Percentiles rank a stretch among this genome's conserved stretches.
These are phyloP conservation scores for Lactifluus echinatus DNA, from an alignment of 768 basidiomycete genomes.

Conservation along the genomic window DNA sequence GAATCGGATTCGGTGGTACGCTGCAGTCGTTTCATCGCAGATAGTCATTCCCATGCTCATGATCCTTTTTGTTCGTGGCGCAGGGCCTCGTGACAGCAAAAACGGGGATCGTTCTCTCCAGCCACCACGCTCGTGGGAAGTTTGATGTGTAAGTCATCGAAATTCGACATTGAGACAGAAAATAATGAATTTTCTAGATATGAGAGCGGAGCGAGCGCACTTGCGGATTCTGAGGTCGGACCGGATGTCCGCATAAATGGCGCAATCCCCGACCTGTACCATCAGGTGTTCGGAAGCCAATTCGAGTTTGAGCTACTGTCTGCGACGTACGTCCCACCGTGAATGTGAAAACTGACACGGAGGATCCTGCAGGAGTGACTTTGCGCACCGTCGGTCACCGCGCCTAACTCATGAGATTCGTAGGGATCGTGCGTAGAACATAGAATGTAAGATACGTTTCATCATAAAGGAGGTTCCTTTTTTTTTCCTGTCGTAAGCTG, in stretches of 20 bases:
- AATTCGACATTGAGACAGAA: no score
- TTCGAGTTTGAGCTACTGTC: neutral
- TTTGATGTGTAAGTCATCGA: no score
- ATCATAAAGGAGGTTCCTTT: no score
- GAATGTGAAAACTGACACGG: neutral
- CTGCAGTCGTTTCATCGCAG: neutral
- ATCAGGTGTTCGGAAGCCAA: no score
- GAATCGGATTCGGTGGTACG: neutral
- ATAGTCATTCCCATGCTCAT: neutral
- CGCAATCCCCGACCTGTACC: neutral
- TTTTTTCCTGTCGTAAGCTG: no score
- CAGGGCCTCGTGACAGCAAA: neutral
- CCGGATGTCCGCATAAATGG: neutral
- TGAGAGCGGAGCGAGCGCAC: no score
- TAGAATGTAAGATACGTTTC: neutral
- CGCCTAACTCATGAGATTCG: no score
- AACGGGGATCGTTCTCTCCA: neutral
- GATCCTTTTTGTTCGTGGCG: neutral
- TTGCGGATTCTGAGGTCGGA: neutral
- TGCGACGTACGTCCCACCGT: neutral
- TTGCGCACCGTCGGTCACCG: neutral
- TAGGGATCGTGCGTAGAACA: no score
- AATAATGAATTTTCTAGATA: no score
- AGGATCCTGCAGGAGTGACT: neutral
- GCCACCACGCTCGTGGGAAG: constrained; percentile 2